A percentile compares a stretch with the other conserved stretches of the same genome.
Conservation (phyloP, 371 early-diverging fungal species). For the Apophysomyces sp. region DNA sequence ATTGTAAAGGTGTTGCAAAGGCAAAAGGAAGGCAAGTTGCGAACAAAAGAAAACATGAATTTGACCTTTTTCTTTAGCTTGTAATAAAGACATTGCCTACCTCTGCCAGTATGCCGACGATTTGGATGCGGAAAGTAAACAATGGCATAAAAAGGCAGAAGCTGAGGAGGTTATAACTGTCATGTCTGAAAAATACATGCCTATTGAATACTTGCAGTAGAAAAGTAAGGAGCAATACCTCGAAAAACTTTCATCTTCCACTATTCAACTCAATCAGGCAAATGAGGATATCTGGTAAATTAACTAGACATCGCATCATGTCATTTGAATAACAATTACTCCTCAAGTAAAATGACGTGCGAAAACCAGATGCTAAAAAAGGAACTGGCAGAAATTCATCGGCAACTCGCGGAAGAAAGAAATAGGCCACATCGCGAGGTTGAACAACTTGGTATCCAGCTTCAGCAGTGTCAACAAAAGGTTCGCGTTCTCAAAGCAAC, state of each 20-base stretch:
- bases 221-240: constrained; percentile 5
- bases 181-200: not conserved
- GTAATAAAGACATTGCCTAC: constrained; percentile 38
- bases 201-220: constrained; percentile 1
- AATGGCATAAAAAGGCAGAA: constrained; percentile 30
- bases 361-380: not conserved
- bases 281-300: constrained; percentile 6
- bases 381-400: not conserved
- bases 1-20: constrained; percentile 37
- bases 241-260: not conserved
- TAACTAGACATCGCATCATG: not conserved
- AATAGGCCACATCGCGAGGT: not conserved
- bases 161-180: constrained; percentile 19
- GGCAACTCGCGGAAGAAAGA: not conserved
- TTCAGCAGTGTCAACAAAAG: constrained; percentile 37
- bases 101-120: constrained; percentile 31
- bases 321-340: not conserved
- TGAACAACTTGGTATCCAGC: constrained; percentile 9
- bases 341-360: not conserved
- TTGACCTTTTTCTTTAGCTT: constrained; percentile 19
- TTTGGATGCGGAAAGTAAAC: constrained; percentile 19
- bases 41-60: not conserved
- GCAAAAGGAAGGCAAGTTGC: constrained; percentile 40
- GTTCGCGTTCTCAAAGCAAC: constrained; percentile 40
- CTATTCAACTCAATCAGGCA: constrained; percentile 4